These are phyloP conservation scores for Xylariaceae sp. DNA, from an alignment of 2,329 filamentous ascomycete species.

Conservation along the genomic window DNA sequence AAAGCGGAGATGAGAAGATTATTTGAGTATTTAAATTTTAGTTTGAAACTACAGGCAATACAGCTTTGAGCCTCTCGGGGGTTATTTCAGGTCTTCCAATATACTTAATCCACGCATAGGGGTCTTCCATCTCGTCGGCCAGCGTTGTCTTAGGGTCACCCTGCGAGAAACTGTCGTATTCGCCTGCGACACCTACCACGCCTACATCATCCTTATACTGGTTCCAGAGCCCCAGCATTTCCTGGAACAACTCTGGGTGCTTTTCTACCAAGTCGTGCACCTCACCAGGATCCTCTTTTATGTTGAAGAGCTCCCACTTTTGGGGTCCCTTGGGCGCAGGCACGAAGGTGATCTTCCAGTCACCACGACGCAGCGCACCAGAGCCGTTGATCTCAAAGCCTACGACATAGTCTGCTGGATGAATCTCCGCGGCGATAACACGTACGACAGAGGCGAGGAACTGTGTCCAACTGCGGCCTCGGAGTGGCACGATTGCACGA, in stretches of 20 bases:
- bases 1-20: no score
- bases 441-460: slow-evolving; percentile 16
- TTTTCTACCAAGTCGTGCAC: slow-evolving; percentile 14
- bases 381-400: slow-evolving; percentile 20
- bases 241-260: slow-evolving; percentile 13
- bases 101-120: slow-evolving; percentile 29
- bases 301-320: slow-evolving; percentile 28
- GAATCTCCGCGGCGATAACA: background rate
- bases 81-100: slow-evolving; percentile 27
- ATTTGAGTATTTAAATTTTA: no score
- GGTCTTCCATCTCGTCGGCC: slow-evolving; percentile 27
- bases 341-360: slow-evolving; percentile 26
- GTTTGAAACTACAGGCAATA: slow-evolving; percentile 17
- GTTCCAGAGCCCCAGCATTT: slow-evolving; percentile 21
- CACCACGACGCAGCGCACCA: slow-evolving; percentile 21
- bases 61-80: slow-evolving; percentile 12
- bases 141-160: slow-evolving; percentile 11
- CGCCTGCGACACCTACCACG: slow-evolving; percentile 27
- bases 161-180: slow-evolving; percentile 7
- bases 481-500: slow-evolving; percentile 26
- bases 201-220: slow-evolving; percentile 35
- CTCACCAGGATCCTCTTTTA: slow-evolving; percentile 25
- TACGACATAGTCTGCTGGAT: slow-evolving; percentile 12
- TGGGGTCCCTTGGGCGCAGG: slow-evolving; percentile 23
- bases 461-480: slow-evolving; percentile 29